These are phyloP conservation scores for Pichia norvegensis DNA, from an alignment of 1,139 yeast species.

Conservation along the genomic window DNA sequence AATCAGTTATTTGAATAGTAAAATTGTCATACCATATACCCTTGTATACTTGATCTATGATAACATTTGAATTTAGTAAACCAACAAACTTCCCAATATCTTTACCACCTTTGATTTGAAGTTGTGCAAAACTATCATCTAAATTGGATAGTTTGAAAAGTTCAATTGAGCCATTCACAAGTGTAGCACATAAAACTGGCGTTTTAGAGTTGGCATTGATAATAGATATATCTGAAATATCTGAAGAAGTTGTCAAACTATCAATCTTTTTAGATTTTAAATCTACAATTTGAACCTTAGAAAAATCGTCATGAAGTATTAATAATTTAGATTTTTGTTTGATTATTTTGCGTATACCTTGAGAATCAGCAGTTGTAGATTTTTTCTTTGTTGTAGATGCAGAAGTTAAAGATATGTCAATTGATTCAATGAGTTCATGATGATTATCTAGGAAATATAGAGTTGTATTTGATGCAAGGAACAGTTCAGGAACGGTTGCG, in stretches of 20 bases:
- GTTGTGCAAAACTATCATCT: conserved; percentile 3
- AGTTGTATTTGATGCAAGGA: conserved; percentile 20
- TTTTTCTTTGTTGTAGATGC: neutral
- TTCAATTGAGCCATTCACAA: conserved; percentile 31
- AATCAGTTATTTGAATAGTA: conserved; percentile 23
- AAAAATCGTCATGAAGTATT: conserved; percentile 3
- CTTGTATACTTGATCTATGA: conserved; percentile 17
- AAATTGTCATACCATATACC: conserved; percentile 36
- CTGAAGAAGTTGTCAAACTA: neutral
- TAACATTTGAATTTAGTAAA: conserved; percentile 12
- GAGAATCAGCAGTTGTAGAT: neutral
- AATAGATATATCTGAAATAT: conserved; percentile 8
- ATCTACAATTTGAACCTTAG: conserved; percentile 5
- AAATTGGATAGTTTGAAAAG: conserved; percentile 19
- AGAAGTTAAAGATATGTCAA: conserved; percentile 6
- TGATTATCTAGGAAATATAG: conserved; percentile 17
- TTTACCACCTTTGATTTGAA: conserved; percentile 14
- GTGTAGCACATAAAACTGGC: conserved; percentile 25
- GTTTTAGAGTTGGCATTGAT: conserved; percentile 2
- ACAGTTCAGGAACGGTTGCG: conserved; percentile 5
- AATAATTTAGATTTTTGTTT: conserved; percentile 2
- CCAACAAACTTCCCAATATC: conserved; percentile 19
- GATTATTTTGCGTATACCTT: conserved; percentile 3
- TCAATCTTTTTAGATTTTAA: neutral
- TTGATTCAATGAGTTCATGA: conserved; percentile 7